These are phyloP conservation scores for Aspergillus diversus DNA, from an alignment of 495 filamentous ascomycete genomes.

Conservation along the genomic window DNA sequence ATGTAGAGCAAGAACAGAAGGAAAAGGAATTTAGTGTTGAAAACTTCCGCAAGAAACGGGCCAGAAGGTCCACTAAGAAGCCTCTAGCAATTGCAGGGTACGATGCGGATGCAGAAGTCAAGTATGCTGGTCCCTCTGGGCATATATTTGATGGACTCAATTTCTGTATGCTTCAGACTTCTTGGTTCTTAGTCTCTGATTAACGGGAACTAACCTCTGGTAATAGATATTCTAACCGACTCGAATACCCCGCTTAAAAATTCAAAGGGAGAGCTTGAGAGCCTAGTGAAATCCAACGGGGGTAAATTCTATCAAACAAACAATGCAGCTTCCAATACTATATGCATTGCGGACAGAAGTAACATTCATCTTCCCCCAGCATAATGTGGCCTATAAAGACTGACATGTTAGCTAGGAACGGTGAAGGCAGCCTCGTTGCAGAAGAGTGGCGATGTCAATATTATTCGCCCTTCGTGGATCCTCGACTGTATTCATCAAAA, in stretches of 20 bases:
- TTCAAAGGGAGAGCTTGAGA: constrained; percentile 79
- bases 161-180: constrained; percentile 63
- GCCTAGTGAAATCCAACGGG: constrained; percentile 83
- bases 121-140: constrained; percentile 60
- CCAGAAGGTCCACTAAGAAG: constrained; percentile 68
- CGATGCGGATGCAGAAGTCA: constrained; percentile 49
- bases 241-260: constrained; percentile 62
- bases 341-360: constrained; percentile 82
- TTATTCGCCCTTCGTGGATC: constrained; percentile 83
- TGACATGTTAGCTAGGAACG: constrained; percentile 50
- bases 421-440: constrained; percentile 85
- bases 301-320: constrained; percentile 80
- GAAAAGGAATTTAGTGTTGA: constrained; percentile 85
- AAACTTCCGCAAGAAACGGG: constrained; percentile 62
- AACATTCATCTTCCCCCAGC: constrained; percentile 6
- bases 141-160: constrained; percentile 73
- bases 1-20: constrained; percentile 72
- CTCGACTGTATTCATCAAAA: constrained; percentile 75
- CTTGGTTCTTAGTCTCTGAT: neutral
- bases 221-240: constrained; percentile 65
- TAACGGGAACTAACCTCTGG: constrained; percentile 19
- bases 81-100: constrained; percentile 72
- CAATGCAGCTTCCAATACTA: constrained; percentile 58
- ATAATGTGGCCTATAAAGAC: neutral
- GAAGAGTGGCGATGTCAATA: constrained; percentile 66